A percentile compares a stretch with the other conserved stretches of the same genome.
Evolutionary conservation across 192 early-diverging fungal genomes (phyloP).

Genomic region (Gonapodya prolifera): DNA sequence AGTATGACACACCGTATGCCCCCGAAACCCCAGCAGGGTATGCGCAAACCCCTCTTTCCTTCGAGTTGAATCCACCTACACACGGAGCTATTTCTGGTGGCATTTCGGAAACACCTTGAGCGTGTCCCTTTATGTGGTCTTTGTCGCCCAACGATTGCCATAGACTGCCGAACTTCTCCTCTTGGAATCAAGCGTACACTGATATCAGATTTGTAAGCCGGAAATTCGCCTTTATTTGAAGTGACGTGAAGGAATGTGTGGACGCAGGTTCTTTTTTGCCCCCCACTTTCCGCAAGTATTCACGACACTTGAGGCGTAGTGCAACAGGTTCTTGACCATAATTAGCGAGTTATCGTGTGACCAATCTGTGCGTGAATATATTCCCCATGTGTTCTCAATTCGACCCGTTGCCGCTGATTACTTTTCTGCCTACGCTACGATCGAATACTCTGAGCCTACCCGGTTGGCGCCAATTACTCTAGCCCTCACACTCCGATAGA

Average conservation of each 20-base stretch:
- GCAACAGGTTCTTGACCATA: not conserved
- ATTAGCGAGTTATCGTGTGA: not conserved
- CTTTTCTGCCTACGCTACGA: not conserved
- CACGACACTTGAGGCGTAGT: not conserved
- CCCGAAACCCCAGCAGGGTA: slow-evolving; percentile 31
- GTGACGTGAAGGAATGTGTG: too few relatives aligned
- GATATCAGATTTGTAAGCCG: too few relatives aligned
- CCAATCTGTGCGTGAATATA: not conserved
- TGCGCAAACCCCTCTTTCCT: slow-evolving; percentile 22
- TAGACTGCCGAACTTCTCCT: too few relatives aligned
- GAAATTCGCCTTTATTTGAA: too few relatives aligned
- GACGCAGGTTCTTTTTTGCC: too few relatives aligned
- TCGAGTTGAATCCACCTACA: not conserved
- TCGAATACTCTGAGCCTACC: not conserved
- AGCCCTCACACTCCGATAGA: not conserved
- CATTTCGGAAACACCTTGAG: not conserved
- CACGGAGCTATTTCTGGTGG: not conserved
- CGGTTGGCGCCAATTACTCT: not conserved
- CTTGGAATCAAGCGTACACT: too few relatives aligned
- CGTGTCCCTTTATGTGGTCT: not conserved
- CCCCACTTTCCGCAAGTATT: too few relatives aligned
- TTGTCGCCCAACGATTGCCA: too few relatives aligned
- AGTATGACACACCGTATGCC: slow-evolving; percentile 19
- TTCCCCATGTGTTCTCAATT: not conserved
- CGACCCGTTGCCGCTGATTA: not conserved